Evolutionary conservation across 2,329 filamentous ascomycete species (phyloP).

Genomic region (Aspergillus sp.): DNA sequence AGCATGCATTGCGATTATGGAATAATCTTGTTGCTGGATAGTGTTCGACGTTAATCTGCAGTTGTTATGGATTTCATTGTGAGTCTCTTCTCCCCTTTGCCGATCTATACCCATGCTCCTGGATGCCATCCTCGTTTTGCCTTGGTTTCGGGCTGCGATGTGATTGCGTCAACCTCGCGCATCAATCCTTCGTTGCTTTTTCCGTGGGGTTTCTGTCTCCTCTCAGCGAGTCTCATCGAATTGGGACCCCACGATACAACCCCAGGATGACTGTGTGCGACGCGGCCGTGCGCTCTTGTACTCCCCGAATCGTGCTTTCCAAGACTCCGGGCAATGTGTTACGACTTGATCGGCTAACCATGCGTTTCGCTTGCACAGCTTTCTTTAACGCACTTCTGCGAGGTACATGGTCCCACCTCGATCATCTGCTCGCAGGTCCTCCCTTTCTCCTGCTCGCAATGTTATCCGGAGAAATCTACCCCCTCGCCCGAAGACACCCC

Average conservation of each 20-base stretch:
- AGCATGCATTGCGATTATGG: slow-evolving; percentile 37
- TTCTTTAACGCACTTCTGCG: slow-evolving; percentile 63
- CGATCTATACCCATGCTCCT: slow-evolving; percentile 1
- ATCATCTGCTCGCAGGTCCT: slow-evolving; percentile 62
- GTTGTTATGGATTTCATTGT: slow-evolving; percentile 48
- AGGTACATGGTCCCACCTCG: slow-evolving; percentile 61
- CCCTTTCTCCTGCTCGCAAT: slow-evolving; percentile 55
- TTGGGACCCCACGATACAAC: not conserved
- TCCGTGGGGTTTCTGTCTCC: not conserved
- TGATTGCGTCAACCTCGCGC: slow-evolving; percentile 13
- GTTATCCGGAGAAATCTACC: slow-evolving; percentile 43
- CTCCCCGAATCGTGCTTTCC: slow-evolving; percentile 3
- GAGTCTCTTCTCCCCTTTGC: slow-evolving; percentile 23
- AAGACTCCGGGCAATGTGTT: slow-evolving; percentile 1
- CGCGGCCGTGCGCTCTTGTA: not conserved
- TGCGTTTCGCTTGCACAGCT: slow-evolving; percentile 42
- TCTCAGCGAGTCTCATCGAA: not conserved
- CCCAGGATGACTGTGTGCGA: slow-evolving; percentile 2
- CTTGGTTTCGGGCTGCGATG: not conserved
- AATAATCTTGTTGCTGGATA: slow-evolving; percentile 27
- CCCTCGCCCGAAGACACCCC: slow-evolving; percentile 44
- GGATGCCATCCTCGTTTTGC: not conserved
- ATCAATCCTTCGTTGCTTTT: slow-evolving; percentile 3
- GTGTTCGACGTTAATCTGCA: slow-evolving; percentile 27
- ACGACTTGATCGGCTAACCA: slow-evolving; percentile 8